phyloP scores from a whole-genome alignment of 805 yeast genomes.

The Candida corydali region DNA sequence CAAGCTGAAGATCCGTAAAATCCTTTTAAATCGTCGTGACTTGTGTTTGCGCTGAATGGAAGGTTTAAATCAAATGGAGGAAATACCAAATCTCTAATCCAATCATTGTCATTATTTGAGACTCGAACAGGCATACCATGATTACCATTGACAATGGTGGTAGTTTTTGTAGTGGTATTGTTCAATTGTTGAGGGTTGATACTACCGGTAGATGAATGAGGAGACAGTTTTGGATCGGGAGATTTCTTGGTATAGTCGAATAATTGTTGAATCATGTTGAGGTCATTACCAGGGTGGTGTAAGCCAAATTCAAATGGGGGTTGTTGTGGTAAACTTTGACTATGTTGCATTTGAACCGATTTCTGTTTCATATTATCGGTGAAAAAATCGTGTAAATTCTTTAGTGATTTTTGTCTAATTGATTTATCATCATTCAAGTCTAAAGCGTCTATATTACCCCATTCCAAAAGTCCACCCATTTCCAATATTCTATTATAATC shows the following conservation, averaged over 20 bases:
- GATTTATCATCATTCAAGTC: constrained; percentile 19
- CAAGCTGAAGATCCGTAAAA: constrained; percentile 5
- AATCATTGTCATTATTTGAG: constrained; percentile 38
- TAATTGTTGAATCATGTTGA: constrained; percentile 10
- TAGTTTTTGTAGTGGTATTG: neutral
- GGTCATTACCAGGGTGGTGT: constrained; percentile 17
- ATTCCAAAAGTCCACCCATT: constrained; percentile 20
- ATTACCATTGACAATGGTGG: constrained; percentile 10
- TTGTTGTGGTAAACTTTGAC: constrained; percentile 6
- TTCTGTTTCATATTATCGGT: constrained; percentile 11
- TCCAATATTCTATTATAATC: constrained; percentile 9
- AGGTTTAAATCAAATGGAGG: constrained; percentile 62
- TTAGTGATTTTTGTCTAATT: constrained; percentile 11
- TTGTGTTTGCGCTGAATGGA: constrained; percentile 6
- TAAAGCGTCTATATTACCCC: constrained; percentile 29
- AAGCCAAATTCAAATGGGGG: constrained; percentile 22
- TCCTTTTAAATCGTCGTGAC: constrained; percentile 8
- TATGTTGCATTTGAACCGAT: constrained; percentile 2
- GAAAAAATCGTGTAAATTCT: constrained; percentile 15
- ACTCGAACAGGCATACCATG: constrained; percentile 11
- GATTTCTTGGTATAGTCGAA: constrained; percentile 5
- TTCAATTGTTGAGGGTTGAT: constrained; percentile 6
- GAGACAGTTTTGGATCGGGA: neutral
- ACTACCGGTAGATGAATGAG: constrained; percentile 4
- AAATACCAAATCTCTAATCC: constrained; percentile 68